These are phyloP conservation scores for Protomyces inundatus DNA, from an alignment of 1,139 yeast species.

Conservation along the genomic window DNA sequence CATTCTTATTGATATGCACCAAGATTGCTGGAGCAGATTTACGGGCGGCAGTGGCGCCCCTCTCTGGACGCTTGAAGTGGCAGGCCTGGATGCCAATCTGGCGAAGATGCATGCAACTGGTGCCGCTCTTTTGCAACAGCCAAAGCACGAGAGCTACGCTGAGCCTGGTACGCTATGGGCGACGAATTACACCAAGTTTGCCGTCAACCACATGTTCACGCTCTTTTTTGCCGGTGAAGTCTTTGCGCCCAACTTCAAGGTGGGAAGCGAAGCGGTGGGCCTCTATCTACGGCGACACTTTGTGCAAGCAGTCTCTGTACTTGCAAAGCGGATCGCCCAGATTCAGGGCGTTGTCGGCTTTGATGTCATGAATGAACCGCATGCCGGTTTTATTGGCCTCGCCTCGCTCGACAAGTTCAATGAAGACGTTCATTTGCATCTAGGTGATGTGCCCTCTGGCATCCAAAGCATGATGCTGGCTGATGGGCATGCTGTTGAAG, in stretches of 20 bases:
- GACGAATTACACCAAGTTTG: constrained; percentile 73
- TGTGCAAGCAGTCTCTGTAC: constrained; percentile 51
- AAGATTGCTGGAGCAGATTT: constrained; percentile 80
- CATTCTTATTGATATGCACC: constrained; percentile 83
- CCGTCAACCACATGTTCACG: constrained; percentile 77
- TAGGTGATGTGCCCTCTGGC: constrained; percentile 39
- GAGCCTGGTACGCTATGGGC: constrained; percentile 92
- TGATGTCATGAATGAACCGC: constrained; percentile 87
- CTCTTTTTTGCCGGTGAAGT: constrained; percentile 71
- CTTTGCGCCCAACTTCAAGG: constrained; percentile 63
- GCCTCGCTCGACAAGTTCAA: constrained; percentile 33
- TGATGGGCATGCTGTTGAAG: constrained; percentile 61
- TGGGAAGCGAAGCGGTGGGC: constrained; percentile 74
- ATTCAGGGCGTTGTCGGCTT: constrained; percentile 60
- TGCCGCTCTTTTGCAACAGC: constrained; percentile 67
- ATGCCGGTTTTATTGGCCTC: constrained; percentile 39
- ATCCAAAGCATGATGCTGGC: constrained; percentile 48
- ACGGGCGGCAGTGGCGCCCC: constrained; percentile 97
- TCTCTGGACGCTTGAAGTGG: constrained; percentile 88
- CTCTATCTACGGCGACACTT: constrained; percentile 65
- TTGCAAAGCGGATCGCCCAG: constrained; percentile 50
- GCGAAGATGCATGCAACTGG: constrained; percentile 57
- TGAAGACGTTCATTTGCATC: constrained; percentile 34
- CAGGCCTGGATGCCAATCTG: constrained; percentile 76
- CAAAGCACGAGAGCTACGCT: constrained; percentile 41